These are phyloP conservation scores for Staphylotrichum tortipilum DNA, from an alignment of 495 filamentous ascomycete genomes.

Conservation along the genomic window DNA sequence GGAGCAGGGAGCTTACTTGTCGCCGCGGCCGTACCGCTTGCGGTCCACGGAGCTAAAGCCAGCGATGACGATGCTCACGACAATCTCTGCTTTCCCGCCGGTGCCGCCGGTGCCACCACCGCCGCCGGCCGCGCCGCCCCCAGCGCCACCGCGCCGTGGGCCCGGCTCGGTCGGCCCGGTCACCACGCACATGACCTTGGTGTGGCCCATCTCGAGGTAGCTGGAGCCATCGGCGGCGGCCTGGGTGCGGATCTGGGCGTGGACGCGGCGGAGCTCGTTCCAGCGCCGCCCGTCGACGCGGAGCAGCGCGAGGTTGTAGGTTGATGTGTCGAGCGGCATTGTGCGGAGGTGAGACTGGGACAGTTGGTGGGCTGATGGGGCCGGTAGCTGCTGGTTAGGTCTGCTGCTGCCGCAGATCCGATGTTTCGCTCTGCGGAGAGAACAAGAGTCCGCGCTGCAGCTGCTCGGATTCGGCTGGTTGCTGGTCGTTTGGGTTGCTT, in stretches of 20 bases:
- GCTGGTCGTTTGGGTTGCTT: background rate
- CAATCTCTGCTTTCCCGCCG: slow-evolving; percentile 48
- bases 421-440: no score
- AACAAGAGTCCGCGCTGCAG: background rate
- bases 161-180: slow-evolving; percentile 67
- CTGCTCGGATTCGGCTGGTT: background rate
- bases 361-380: background rate
- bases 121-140: slow-evolving; percentile 23
- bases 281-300: slow-evolving; percentile 91
- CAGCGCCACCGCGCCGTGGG: slow-evolving; percentile 23
- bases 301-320: slow-evolving; percentile 75
- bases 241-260: slow-evolving; percentile 85
- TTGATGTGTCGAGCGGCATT: slow-evolving; percentile 91
- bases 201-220: slow-evolving; percentile 94
- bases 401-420: no score
- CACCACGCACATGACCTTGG: slow-evolving; percentile 89
- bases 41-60: slow-evolving; percentile 84
- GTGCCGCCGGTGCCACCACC: slow-evolving; percentile 36
- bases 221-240: slow-evolving; percentile 80
- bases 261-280: slow-evolving; percentile 91
- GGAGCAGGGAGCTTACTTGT: slow-evolving; percentile 53
- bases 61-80: slow-evolving; percentile 77
- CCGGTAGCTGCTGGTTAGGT: no score
- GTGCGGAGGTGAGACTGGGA: background rate
- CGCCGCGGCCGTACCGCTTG: slow-evolving; percentile 60